phyloP scores from a whole-genome alignment of 1,284 basidiomycete genomes.

The Tilletia horrida region DNA sequence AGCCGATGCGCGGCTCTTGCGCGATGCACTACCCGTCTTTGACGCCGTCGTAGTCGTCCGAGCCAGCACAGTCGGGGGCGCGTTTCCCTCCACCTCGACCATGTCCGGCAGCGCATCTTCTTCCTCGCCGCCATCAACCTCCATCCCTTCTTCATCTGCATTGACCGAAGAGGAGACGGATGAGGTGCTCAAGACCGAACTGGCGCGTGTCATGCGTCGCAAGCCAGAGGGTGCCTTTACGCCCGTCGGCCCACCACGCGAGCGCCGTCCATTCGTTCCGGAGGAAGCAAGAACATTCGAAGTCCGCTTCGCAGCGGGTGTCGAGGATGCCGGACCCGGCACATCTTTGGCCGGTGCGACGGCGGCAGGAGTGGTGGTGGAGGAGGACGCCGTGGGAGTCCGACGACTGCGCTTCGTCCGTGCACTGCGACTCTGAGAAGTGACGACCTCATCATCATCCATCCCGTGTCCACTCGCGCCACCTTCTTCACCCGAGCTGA shows the following conservation, averaged over 20 bases:
- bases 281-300: neutral
- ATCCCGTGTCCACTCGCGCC: too few relatives aligned
- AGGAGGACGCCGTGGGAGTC: neutral
- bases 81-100: neutral
- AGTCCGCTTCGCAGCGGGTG: neutral
- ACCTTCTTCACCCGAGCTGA: too few relatives aligned
- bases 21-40: neutral
- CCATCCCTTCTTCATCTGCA: conserved; percentile 4
- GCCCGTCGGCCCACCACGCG: neutral
- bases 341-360: neutral
- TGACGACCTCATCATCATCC: too few relatives aligned
- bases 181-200: neutral
- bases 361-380: neutral
- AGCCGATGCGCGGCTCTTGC: neutral
- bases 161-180: neutral
- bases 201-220: conserved; percentile 7
- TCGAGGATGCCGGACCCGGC: neutral
- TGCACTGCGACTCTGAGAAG: neutral
- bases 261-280: too few relatives aligned
- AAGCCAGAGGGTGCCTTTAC: neutral
- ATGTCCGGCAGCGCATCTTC: neutral
- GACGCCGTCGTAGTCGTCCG: neutral
- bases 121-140: neutral
- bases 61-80: neutral
- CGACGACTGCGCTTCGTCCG: neutral